These are phyloP conservation scores for Populus alba DNA, from an alignment of 345 rosid genomes.

Conservation along the genomic window DNA sequence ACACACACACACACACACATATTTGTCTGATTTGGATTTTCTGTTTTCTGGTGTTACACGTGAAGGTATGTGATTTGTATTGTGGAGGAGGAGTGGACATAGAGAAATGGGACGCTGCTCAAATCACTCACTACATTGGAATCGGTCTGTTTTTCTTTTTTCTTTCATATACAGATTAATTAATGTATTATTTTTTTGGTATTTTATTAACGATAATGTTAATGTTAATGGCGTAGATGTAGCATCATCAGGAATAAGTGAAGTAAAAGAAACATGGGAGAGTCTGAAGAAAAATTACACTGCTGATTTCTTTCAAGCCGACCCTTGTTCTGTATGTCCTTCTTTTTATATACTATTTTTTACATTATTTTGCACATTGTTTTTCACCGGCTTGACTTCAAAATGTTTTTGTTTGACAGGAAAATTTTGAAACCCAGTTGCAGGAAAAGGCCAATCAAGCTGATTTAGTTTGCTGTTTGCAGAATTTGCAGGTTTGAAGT, in stretches of 20 bases:
- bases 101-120: slow-evolving; percentile 76
- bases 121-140: slow-evolving; percentile 73
- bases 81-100: slow-evolving; percentile 68
- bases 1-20: no score
- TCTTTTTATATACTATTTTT: slow-evolving; percentile 1
- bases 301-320: slow-evolving; percentile 76
- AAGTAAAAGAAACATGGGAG: slow-evolving; percentile 72
- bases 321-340: slow-evolving; percentile 59
- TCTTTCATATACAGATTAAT: background rate
- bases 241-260: slow-evolving; percentile 57
- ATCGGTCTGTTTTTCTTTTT: slow-evolving; percentile 43
- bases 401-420: slow-evolving; percentile 42
- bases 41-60: background rate
- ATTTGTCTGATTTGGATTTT: background rate
- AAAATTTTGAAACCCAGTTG: slow-evolving; percentile 52
- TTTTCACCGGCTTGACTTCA: background rate
- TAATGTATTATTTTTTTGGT: no score
- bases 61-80: slow-evolving; percentile 82
- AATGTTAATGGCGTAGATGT: slow-evolving; percentile 37
- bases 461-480: slow-evolving; percentile 89
- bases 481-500: slow-evolving; percentile 71
- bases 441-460: slow-evolving; percentile 59
- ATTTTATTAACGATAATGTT: background rate
- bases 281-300: slow-evolving; percentile 59
- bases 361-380: background rate